Evolutionary conservation across 2,329 filamentous ascomycete genomes (phyloP).

Genomic region (Penicillium paneum): DNA sequence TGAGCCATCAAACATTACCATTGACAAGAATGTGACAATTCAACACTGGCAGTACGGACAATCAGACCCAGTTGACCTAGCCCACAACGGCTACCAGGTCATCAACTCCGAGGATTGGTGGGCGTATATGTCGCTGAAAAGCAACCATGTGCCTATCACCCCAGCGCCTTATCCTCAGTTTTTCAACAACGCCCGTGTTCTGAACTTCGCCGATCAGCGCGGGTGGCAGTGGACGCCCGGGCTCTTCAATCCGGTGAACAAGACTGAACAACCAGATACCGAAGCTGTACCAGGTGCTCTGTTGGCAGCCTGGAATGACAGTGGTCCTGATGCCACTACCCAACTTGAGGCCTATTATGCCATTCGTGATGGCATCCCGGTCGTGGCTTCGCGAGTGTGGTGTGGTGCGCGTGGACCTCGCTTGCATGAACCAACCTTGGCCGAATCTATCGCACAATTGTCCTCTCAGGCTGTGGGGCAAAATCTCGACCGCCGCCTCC

Average conservation of each 20-base stretch:
- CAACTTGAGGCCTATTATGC: constrained; percentile 54
- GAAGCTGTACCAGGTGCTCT: constrained; percentile 49
- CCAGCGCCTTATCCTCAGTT: constrained; percentile 47
- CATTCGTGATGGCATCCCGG: constrained; percentile 50
- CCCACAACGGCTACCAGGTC: constrained; percentile 48
- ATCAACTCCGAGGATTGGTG: constrained; percentile 56
- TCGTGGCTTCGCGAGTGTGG: constrained; percentile 55
- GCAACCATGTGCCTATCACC: constrained; percentile 53
- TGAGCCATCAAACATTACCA: constrained; percentile 44
- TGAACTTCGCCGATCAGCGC: constrained; percentile 49
- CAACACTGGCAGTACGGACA: constrained; percentile 58
- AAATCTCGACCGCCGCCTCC: constrained; percentile 44
- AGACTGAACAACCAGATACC: constrained; percentile 47
- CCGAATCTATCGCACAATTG: constrained; percentile 41
- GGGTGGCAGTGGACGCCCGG: constrained; percentile 49
- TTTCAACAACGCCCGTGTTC: constrained; percentile 48
- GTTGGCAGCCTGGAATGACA: constrained; percentile 55
- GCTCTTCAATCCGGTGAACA: constrained; percentile 51
- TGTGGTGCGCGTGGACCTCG: constrained; percentile 46
- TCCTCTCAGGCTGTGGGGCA: constrained; percentile 46
- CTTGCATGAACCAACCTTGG: constrained; percentile 42
- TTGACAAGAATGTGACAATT: constrained; percentile 48
- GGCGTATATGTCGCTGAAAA: constrained; percentile 56
- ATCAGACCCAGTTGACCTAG: constrained; percentile 49
- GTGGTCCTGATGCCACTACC: constrained; percentile 51